Evolutionary conservation across 2,329 filamentous ascomycete genomes (phyloP), one percentile per base, ranked within the genome.

Genomic region (Aspergillus amoenus): DNA sequence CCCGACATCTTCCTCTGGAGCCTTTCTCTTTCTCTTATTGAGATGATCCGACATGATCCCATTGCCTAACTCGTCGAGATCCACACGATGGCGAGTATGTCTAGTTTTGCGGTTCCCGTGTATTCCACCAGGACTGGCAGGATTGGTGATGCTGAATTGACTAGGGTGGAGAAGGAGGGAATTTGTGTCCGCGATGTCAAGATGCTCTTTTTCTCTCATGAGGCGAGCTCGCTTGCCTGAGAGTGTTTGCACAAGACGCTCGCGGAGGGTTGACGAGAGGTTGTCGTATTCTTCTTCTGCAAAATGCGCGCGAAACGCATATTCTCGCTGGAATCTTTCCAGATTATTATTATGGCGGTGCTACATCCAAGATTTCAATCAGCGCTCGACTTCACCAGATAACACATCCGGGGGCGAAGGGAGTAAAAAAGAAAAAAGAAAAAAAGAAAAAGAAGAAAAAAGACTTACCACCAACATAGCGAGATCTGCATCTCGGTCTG

Each of bases 401-500:
- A 34, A 41, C 27, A 30, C 27, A 11, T 11, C 27, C 27, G 42
- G 4, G 15, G 8, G 7, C 18, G 18, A n/a, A 39, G 34, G 4
- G 21, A 30, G 18, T 17, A 34, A 41, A 4, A 27, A 39, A 30
- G 17, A 24, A 22, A 49, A 18, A n/a, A 18, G 44, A 39, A 56
- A 51, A n/a, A 27, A 22, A 21, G 21, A 21, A 21, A 21, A 21
- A 21, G 21, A 42, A 47, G 50, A 37, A 24, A 40, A 37, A 54
- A 57, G 30, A 73, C 85, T 69, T 81, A 96, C 94, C 82, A 89
- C 88, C 64, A 96, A 84, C 69, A 88, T 84, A 6, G 89, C 88
- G 69, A 97, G 78, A 66, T 93, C 87, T 62, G 89, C 87, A 78
- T 99, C 94, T 65, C 91, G 85, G 68, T 91, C 85, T 74, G 97